Evolutionary conservation across 768 basidiomycete genomes (phyloP), one percentile per base, ranked within the genome.

Genomic region (Leccinum imitatum): DNA sequence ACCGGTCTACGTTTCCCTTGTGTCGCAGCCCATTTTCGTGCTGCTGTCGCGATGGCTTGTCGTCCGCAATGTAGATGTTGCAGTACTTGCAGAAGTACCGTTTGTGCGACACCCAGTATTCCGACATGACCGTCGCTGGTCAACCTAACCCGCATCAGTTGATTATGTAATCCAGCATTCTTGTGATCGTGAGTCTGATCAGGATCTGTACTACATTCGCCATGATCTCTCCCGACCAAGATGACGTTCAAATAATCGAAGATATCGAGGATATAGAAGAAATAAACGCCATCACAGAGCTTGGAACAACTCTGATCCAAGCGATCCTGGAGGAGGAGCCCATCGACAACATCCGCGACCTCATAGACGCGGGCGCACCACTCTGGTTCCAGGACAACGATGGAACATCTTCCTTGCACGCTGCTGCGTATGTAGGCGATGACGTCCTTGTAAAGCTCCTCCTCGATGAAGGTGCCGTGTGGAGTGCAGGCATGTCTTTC

Each of bases 71-170:
- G 78, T 89, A 98, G 63, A 93, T 94, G 54, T 94, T 91, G 79
- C 97, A 98, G 79, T 98, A 98, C 72, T 95, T 94, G 87, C 95
- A 97, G 71, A 85, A 90, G 76, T 95, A 96, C 67, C 87, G 89
- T 76, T 95, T 94, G 73, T 91, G 87, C 25, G 92, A 92, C 63
- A 95, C 89, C 93, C 93, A 95, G 73, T 89, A 95, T 73, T 95
- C 93, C 65, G 86, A 87, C 93, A 94, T 95, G 71, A 15, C 53
- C 19, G 65, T 65, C 39, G 53, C 53, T 37, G 13, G 53, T 53
- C 57, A 62, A 25, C 30, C 8, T 30, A 30, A 30, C 30, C 30
- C 30, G 8, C 30, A 21, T 14, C 35, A 6, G 2, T 5, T 1
- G 47, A 63, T 69, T 70, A 69, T 53, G 66, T 65, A 66, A 65